Percentiles rank a stretch among this genome's conserved stretches.
These are phyloP conservation scores for Alternaria viburni DNA, from an alignment of 2,329 filamentous ascomycete genomes.

Conservation along the genomic window DNA sequence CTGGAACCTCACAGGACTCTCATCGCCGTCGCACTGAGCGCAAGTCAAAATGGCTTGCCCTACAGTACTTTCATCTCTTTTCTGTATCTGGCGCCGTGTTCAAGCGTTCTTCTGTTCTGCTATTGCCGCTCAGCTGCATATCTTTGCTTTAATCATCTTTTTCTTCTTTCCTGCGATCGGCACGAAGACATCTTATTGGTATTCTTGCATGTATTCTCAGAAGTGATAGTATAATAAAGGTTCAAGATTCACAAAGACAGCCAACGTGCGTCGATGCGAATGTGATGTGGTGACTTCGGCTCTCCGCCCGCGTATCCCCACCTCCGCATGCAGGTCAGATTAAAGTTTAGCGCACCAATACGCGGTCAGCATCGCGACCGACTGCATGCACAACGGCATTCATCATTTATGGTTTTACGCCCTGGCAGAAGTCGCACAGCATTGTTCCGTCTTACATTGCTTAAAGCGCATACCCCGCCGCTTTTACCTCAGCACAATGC, in stretches of 20 bases:
- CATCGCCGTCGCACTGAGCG: neutral
- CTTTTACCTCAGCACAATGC: neutral
- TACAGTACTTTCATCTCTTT: neutral
- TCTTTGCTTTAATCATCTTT: no score
- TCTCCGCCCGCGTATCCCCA: conserved; percentile 14
- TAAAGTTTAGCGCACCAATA: neutral
- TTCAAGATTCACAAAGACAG: neutral
- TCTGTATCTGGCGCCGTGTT: neutral
- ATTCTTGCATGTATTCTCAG: neutral
- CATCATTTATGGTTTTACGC: neutral
- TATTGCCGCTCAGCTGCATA: neutral
- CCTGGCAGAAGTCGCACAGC: neutral
- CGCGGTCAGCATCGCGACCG: neutral
- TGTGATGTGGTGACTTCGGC: conserved; percentile 7
- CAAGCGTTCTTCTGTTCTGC: neutral
- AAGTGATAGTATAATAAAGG: neutral
- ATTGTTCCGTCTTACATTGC: neutral
- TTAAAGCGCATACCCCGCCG: neutral
- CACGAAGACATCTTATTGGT: neutral
- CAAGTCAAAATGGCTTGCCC: neutral
- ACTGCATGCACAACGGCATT: neutral
- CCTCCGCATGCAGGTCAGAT: neutral
- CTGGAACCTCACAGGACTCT: neutral
- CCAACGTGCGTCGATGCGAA: neutral
- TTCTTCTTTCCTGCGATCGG: no score